A percentile compares a stretch with the other conserved stretches of the same genome.
Conservation (phyloP, 148 eudicot genomes). For the Hydrangea macrophylla region DNA sequence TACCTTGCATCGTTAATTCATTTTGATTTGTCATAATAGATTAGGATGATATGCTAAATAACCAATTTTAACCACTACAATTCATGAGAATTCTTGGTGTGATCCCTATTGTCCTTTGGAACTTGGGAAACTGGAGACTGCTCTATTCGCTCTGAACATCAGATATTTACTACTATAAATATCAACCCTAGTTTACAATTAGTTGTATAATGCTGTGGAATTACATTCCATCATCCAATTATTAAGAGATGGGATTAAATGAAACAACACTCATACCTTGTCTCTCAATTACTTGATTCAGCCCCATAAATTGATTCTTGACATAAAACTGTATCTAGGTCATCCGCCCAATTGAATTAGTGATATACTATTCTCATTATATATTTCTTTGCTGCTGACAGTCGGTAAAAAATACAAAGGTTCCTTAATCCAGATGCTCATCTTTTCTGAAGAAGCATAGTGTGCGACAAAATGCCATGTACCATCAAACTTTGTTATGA, state of each 20-base stretch:
- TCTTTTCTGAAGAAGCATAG: not conserved
- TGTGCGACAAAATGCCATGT: not conserved
- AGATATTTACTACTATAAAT: not conserved
- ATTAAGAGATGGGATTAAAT: not conserved
- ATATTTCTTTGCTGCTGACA: not conserved
- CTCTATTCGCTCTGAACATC: constrained; percentile 6
- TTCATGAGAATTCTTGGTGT: not conserved
- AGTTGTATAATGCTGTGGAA: not conserved
- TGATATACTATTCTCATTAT: not conserved
- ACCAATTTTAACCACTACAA: not conserved
- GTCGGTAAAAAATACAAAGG: constrained; percentile 1
- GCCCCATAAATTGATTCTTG: not conserved
- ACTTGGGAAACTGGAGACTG: not conserved
- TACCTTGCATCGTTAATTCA: constrained; percentile 1
- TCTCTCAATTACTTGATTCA: not conserved
- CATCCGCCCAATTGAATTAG: not conserved
- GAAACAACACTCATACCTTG: not conserved
- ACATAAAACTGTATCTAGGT: not conserved
- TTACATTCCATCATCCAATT: not conserved
- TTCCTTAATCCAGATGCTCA: not conserved
- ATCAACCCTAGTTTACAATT: not conserved
- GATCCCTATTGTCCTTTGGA: not conserved
- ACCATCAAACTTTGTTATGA: not conserved
- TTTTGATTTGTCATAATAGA: not conserved
- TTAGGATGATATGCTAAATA: not conserved